A percentile compares a stretch with the other conserved stretches of the same genome.
Evolutionary conservation across 805 yeast species (phyloP).

Genomic region (Debaryomyces castellii): DNA sequence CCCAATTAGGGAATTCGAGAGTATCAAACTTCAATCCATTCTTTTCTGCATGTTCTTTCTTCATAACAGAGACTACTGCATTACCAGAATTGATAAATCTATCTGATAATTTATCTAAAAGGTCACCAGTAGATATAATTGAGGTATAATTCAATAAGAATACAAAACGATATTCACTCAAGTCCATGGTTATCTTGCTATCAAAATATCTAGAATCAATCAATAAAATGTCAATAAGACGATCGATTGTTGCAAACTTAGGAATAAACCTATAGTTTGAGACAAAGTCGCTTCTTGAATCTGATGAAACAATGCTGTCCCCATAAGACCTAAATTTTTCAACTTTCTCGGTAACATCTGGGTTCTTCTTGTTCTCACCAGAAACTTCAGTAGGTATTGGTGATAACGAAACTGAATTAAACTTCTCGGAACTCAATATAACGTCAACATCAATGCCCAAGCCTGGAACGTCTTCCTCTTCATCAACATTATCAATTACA

Average conservation of each 20-base stretch:
- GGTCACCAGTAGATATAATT: conserved; percentile 38
- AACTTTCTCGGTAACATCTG: not conserved
- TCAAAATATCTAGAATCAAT: conserved; percentile 63
- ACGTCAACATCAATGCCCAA: conserved; percentile 45
- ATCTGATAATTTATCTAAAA: conserved; percentile 40
- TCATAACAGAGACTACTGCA: conserved; percentile 45
- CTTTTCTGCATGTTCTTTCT: conserved; percentile 19
- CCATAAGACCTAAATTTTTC: not conserved
- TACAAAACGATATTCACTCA: conserved; percentile 41
- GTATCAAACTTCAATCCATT: conserved; percentile 10
- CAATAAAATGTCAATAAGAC: conserved; percentile 76
- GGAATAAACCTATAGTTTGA: conserved; percentile 27
- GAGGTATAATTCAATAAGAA: conserved; percentile 42
- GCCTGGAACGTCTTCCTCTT: conserved; percentile 38
- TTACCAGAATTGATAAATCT: conserved; percentile 43
- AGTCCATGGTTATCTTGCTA: conserved; percentile 30
- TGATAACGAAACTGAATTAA: conserved; percentile 23
- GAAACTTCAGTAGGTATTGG: conserved; percentile 7
- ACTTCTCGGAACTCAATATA: conserved; percentile 39
- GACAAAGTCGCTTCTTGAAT: conserved; percentile 9
- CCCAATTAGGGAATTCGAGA: conserved; percentile 62
- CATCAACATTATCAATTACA: conserved; percentile 31
- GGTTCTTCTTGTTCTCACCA: not conserved
- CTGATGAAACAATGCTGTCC: conserved; percentile 14
- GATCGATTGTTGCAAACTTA: conserved; percentile 63